Evolutionary conservation across 345 rosid species (phyloP), one percentile per base, ranked within the genome.

Genomic region (Erodium maritimum): DNA sequence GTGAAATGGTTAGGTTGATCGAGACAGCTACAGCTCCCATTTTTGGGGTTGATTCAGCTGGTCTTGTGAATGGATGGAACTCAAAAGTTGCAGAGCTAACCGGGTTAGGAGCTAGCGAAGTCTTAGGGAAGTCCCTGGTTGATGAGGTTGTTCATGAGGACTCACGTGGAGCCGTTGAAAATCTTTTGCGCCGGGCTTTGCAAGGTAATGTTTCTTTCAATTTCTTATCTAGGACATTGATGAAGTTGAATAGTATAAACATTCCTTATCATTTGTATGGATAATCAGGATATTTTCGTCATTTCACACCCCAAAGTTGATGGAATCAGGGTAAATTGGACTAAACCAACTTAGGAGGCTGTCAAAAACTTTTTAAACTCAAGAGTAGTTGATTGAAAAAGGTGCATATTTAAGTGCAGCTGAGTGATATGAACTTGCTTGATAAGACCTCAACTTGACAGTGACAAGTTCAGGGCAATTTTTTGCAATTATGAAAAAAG

Each of bases 1-100:
- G 82, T 68, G 94, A 90, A 74, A 90, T 90, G 94, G 95, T 80
- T 61, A 83, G 94, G 56, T 65, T 87, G 78, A 83, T 87, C 56
- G 94, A 90, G 73, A 85, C 91, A 16, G 95, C 95, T 2, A 79
- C 88, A 18, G 91, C 81, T 7, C 95, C 97, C 13, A 83, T 90
- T 17, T 85, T 90, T 51, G 95, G 97, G 55, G 94, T 85, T 66
- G 86, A 90, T 78, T 76, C 80, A 55, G 63, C 67, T 5, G 95
- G 95, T 66, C 74, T 69, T 55, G 69, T 90, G 56, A 85, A 87
- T 70, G 97, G 97, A 19, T 90, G 97, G 95, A 90, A 85, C 65
- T 71, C 77, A 13, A 85, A 87, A 78, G 62, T 67, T 7, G 81
- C 91, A 5, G 95, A 90, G 55, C 69, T 90, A 75, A 87, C 94